Conservation (phyloP, 2,329 filamentous ascomycete species). For the Laburnicola sp. region DNA sequence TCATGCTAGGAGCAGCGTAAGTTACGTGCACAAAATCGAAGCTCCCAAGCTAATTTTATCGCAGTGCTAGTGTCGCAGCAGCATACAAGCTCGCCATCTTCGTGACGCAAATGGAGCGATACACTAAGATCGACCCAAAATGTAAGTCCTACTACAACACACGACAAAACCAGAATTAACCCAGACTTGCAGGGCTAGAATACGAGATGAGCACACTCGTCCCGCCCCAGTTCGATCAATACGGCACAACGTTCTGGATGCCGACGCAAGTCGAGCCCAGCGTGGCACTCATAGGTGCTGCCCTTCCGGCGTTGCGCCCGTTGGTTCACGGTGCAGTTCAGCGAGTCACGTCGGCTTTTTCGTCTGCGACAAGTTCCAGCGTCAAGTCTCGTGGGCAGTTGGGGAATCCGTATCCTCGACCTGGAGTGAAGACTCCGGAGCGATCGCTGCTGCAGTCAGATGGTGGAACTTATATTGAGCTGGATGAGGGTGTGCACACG, state of each 20-base stretch:
- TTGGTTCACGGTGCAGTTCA: background rate
- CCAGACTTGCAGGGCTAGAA: background rate
- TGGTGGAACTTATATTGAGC: background rate
- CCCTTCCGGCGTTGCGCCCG: conserved; percentile 22
- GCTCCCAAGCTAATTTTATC: conserved; percentile 4
- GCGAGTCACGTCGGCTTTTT: background rate
- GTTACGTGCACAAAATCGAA: background rate
- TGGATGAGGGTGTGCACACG: background rate
- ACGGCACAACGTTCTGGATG: conserved; percentile 33
- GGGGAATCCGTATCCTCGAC: background rate
- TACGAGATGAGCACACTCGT: conserved; percentile 24
- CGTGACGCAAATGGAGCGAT: conserved; percentile 13
- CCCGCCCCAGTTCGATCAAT: conserved; percentile 29
- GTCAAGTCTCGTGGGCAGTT: background rate
- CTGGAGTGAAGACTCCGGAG: background rate
- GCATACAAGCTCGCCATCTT: conserved; percentile 28
- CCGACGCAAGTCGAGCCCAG: conserved; percentile 30
- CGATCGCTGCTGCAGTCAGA: background rate
- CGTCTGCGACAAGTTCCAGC: background rate
- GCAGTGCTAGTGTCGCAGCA: conserved; percentile 22
- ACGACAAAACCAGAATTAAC: background rate
- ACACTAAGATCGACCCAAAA: conserved; percentile 14
- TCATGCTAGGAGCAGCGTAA: conserved; percentile 24
- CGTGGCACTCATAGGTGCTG: conserved; percentile 30
- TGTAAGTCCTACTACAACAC: conserved; percentile 19